Conservation (phyloP, 1,139 yeast genomes). For the Debaryomycetaceae sp. region DNA sequence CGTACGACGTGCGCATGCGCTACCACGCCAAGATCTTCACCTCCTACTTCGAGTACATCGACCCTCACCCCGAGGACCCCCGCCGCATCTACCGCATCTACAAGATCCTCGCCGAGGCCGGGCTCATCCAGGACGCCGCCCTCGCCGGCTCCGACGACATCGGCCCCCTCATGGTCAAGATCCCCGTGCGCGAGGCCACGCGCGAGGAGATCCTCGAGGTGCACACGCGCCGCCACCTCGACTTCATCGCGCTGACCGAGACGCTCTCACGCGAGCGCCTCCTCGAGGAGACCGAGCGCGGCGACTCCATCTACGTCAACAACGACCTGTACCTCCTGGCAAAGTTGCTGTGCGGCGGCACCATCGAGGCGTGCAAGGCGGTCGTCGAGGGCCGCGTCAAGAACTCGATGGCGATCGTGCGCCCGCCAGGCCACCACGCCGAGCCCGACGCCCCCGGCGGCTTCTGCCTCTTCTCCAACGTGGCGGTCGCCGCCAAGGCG, state of each 20-base stretch:
- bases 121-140: conserved; percentile 76
- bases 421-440: conserved; percentile 99
- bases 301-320: conserved; percentile 93
- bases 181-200: conserved; percentile 87
- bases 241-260: conserved; percentile 71
- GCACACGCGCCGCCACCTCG: conserved; percentile 77
- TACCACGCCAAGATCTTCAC: conserved; percentile 94
- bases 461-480: conserved; percentile 92
- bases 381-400: conserved; percentile 91
- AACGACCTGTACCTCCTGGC: conserved; percentile 89
- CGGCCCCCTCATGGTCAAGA: conserved; percentile 84
- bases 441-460: conserved; percentile 98
- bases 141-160: conserved; percentile 76
- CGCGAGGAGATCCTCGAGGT: conserved; percentile 83
- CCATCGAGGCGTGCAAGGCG: conserved; percentile 93
- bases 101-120: conserved; percentile 90
- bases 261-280: conserved; percentile 75
- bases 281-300: conserved; percentile 79
- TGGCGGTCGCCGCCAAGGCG: conserved; percentile 93
- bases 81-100: conserved; percentile 91
- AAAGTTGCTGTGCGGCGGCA: conserved; percentile 91
- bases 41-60: conserved; percentile 88
- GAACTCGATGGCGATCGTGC: conserved; percentile 88
- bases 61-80: conserved; percentile 99
- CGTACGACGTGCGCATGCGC: conserved; percentile 96